Base-by-base conservation (phyloP, 768 basidiomycete genomes). In the Termitomyces eurrhizus region DNA sequence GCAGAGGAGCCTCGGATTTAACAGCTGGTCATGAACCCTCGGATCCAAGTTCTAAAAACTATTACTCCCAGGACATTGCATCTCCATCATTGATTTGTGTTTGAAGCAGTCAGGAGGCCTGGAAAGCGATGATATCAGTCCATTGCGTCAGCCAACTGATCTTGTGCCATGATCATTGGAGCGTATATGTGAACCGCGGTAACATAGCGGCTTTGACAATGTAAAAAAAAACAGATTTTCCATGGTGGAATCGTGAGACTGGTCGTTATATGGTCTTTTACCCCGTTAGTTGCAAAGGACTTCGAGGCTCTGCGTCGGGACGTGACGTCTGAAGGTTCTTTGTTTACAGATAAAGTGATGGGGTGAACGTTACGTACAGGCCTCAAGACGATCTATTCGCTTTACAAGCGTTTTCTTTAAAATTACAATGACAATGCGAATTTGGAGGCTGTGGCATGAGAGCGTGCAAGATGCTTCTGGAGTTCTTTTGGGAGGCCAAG, bases 61-160 rank as follows among this genome's bases (percentile, higher is more conserved):
- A 33, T 35, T n/a, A 9, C 48, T 51, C 48, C 29, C 35, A 45
- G 46, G 32, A 24, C 45, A 21, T 6, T 54, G 32, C 39, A 49
- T 59, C 36, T 56, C 26, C 46, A 60, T 54, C 53, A 60, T 36
- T 55, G 46, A 55, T 36, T 48, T 2, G 21, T 24, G 32, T 21
- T 37, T 49, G 42, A 41, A 55, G 55, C 41, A 35, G 57, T 59
- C 55, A 49, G 55, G 26, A 57, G 24, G 21, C 52, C 56, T 42
- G 37, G 24, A 13, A 55, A 16, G 51, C 52, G 49, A 48, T 57
- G 33, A 57, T 51, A 54, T 36, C 54, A 37, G 39, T 16, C 39
- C 41, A 33, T 29, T 41, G 24, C 12, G 4, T 46, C 37, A 35
- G 7, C 14, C 3, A 16, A 32, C 16, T 37, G 49, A 42, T 51